Conservation (phyloP, 139 green algal species). For the Desmodesmus armatus region DNA sequence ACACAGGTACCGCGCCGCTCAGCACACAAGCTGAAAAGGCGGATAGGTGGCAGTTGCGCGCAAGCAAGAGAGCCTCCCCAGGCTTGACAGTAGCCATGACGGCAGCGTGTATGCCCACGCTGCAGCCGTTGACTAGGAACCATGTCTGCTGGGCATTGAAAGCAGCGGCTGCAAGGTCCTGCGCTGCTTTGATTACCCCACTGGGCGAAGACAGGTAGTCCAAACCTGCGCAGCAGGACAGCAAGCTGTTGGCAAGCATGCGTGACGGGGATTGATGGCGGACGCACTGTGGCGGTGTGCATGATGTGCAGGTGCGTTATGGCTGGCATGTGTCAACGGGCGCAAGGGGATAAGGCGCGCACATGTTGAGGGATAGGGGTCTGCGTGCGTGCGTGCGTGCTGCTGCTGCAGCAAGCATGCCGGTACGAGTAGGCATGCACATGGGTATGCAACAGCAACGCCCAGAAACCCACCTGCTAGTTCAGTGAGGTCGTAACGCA, state of each 20-base stretch:
- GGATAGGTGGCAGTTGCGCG: conserved; percentile 89
- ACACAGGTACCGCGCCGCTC: conserved; percentile 57
- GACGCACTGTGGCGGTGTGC: too few species aligned
- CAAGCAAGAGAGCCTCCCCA: conserved; percentile 75
- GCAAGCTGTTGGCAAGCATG: too few species aligned
- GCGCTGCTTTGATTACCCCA: conserved; percentile 81
- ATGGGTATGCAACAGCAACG: too few species aligned
- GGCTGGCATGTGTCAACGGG: too few species aligned
- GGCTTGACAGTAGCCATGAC: conserved; percentile 72
- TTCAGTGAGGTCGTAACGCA: conserved; percentile 85
- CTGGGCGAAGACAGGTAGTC: conserved; percentile 81
- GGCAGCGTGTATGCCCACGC: conserved; percentile 79
- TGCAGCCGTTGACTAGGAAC: conserved; percentile 96
- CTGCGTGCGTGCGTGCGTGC: too few species aligned
- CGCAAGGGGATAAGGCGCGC: too few species aligned
- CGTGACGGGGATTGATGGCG: too few species aligned
- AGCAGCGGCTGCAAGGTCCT: conserved; percentile 72
- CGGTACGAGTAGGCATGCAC: too few species aligned
- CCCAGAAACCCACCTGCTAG: conserved; percentile 65
- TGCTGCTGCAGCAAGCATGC: too few species aligned
- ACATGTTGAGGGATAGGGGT: too few species aligned
- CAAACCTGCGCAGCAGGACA: conserved; percentile 62
- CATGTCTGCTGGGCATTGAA: conserved; percentile 85
- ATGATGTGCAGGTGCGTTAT: too few species aligned
- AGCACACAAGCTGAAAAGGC: conserved; percentile 83